Conservation (phyloP, 2,329 filamentous ascomycete species). For the Penicillium sumatraense region DNA sequence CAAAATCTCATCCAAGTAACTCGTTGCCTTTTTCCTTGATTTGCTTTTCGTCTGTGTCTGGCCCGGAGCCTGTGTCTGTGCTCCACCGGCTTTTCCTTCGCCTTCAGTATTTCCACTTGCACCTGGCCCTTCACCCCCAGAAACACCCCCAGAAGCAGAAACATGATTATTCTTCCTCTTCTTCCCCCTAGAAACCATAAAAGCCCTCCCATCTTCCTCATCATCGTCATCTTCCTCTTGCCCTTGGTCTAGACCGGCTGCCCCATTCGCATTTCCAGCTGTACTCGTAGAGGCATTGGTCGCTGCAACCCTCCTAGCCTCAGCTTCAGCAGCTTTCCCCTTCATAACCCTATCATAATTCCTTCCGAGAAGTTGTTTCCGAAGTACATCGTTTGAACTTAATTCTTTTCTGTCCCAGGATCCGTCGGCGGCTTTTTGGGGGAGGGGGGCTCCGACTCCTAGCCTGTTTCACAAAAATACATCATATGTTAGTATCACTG, state of each 20-base stretch:
- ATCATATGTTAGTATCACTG: not conserved
- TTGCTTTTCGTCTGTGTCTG: conserved; percentile 22
- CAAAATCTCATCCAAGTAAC: conserved; percentile 60
- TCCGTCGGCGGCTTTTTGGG: conserved; percentile 45
- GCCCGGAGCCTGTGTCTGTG: not conserved
- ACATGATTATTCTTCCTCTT: too few relatives aligned
- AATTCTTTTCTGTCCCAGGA: conserved; percentile 46
- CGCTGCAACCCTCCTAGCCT: conserved; percentile 1
- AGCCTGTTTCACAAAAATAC: too few relatives aligned
- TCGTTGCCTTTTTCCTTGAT: conserved; percentile 46
- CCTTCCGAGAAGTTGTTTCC: conserved; percentile 51
- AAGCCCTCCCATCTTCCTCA: conserved; percentile 49
- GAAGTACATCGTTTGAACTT: conserved; percentile 49
- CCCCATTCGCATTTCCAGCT: not conserved
- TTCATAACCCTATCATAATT: conserved; percentile 47
- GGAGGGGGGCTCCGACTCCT: conserved; percentile 54
- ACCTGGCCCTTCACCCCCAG: not conserved
- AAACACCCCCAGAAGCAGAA: not conserved
- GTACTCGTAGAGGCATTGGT: not conserved
- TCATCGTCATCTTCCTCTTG: conserved; percentile 41
- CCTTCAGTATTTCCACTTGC: not conserved
- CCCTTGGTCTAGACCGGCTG: too few relatives aligned
- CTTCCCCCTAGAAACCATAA: conserved; percentile 40
- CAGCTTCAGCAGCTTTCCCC: conserved; percentile 32
- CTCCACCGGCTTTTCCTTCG: not conserved